A percentile compares a stretch with the other conserved stretches of the same genome.
Conservation (phyloP, 225 moss, liverwort and hornwort species). For the Pleurozium schreberi region DNA sequence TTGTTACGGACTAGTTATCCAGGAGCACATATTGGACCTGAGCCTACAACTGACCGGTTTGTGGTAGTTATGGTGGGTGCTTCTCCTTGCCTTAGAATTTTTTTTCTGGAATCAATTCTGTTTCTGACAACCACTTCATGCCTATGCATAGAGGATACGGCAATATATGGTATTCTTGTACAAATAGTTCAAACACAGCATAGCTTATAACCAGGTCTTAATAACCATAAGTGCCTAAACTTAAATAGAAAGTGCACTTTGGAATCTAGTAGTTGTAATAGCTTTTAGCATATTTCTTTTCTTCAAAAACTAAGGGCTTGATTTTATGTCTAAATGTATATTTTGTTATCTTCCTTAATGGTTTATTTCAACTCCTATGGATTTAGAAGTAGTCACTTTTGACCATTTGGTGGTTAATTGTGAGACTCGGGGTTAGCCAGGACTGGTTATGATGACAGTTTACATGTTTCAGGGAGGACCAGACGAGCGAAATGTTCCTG, state of each 20-base stretch:
- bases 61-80: conserved; percentile 88
- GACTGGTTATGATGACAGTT: neutral
- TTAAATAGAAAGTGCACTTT: neutral
- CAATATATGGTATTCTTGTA: neutral
- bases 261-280: neutral
- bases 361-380: neutral
- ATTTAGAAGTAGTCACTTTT: neutral
- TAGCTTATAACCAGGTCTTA: neutral
- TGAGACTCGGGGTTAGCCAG: neutral
- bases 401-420: neutral
- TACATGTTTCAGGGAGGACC: conserved; percentile 59
- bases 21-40: conserved; percentile 98
- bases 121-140: neutral
- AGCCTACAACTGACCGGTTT: conserved; percentile 98
- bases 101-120: neutral
- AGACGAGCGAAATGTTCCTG: conserved; percentile 89
- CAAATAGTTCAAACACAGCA: neutral
- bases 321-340: neutral
- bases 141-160: neutral
- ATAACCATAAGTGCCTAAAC: neutral
- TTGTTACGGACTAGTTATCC: conserved; percentile 71
- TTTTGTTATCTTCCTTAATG: neutral
- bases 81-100: neutral
- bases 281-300: neutral
- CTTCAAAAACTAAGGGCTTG: neutral